phyloP scores from a whole-genome alignment of 2,329 filamentous ascomycete genomes.

The Cladosporium colombiae region DNA sequence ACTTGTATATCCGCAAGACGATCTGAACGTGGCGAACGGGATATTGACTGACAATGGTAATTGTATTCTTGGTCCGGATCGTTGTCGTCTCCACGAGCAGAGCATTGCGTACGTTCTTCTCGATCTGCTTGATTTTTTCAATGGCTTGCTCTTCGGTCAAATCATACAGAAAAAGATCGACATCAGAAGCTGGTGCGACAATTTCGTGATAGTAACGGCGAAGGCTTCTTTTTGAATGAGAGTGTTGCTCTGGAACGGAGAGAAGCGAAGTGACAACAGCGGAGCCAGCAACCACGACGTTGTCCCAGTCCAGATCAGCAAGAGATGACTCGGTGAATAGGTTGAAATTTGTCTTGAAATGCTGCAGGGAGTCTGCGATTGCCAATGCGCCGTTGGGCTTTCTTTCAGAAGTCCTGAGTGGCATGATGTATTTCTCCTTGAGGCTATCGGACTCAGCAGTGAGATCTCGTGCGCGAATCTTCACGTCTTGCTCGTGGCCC shows the following conservation, averaged over 20 bases:
- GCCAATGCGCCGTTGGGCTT: constrained; percentile 65
- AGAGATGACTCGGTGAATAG: constrained; percentile 80
- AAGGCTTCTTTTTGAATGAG: constrained; percentile 43
- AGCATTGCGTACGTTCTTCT: constrained; percentile 71
- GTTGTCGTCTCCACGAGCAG: constrained; percentile 82
- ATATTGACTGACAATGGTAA: constrained; percentile 83
- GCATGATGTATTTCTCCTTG: constrained; percentile 68
- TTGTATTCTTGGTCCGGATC: constrained; percentile 80
- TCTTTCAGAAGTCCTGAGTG: constrained; percentile 62
- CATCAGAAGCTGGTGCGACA: constrained; percentile 79
- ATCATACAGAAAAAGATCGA: constrained; percentile 83
- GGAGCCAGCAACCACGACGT: constrained; percentile 78
- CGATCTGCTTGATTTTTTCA: constrained; percentile 82
- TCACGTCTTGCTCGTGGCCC: constrained; percentile 55
- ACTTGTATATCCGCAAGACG: constrained; percentile 82
- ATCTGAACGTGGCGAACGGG: constrained; percentile 73
- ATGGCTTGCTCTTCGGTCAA: constrained; percentile 74
- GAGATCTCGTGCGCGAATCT: constrained; percentile 62
- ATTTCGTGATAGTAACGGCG: constrained; percentile 74
- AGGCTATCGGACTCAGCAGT: constrained; percentile 60
- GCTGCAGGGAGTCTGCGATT: constrained; percentile 64
- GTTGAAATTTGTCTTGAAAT: constrained; percentile 77
- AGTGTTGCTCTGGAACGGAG: constrained; percentile 57
- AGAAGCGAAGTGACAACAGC: constrained; percentile 78
- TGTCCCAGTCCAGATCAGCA: constrained; percentile 75